phyloP scores from a whole-genome alignment of 108 stramenopile species.

The Nannochloropsis granulata region DNA sequence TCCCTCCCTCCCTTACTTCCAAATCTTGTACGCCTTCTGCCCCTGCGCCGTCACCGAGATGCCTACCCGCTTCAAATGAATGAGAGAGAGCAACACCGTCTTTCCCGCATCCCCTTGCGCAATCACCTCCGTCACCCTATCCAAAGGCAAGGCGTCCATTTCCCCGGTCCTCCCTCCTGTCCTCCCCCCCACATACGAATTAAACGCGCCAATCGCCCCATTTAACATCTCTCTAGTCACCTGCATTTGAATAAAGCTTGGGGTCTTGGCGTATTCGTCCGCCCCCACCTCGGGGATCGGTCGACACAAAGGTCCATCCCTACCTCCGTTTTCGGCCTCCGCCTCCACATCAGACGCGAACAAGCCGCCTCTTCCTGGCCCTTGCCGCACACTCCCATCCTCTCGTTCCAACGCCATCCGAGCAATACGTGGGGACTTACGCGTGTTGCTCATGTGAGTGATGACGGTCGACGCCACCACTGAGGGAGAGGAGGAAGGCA shows the following conservation, averaged over 20 bases:
- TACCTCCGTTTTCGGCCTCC: neutral
- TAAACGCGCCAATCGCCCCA: neutral
- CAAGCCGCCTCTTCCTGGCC: neutral
- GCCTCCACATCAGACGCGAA: neutral
- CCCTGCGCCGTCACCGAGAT: neutral
- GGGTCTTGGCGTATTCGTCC: neutral
- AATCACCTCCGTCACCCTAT: neutral
- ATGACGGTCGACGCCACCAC: neutral
- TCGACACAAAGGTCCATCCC: neutral
- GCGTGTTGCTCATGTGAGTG: neutral
- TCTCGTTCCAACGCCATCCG: neutral
- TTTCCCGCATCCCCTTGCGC: neutral
- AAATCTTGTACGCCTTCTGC: neutral
- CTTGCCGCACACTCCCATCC: neutral
- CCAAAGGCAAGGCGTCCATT: neutral
- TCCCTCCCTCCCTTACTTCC: neutral
- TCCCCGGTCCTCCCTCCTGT: neutral
- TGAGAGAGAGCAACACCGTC: slow-evolving; percentile 1
- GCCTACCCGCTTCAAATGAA: neutral
- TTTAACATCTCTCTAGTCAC: neutral
- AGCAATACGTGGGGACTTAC: neutral
- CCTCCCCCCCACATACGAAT: neutral
- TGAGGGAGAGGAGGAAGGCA: neutral
- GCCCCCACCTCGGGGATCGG: neutral
- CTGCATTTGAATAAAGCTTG: neutral